Conservation (phyloP, 345 rosid species). For the sweet orange (Citrus sinensis) region DNA sequence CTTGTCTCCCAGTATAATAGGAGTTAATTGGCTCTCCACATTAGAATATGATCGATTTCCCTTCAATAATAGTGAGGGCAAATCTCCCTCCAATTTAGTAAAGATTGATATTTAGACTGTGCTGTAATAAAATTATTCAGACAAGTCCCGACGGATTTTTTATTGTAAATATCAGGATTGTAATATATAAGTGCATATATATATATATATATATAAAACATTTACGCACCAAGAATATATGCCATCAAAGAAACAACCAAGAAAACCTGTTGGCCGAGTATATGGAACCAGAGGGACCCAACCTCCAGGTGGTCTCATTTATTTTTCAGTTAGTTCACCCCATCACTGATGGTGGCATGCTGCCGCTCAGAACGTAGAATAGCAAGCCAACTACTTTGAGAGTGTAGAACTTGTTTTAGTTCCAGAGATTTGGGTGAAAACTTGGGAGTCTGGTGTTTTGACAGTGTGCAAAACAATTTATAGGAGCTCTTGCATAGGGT, state of each 20-base stretch:
- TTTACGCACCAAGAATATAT: constrained; percentile 25
- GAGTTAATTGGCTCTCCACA: no score
- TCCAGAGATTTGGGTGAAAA: not conserved
- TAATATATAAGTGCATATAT: no score
- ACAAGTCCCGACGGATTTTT: no score
- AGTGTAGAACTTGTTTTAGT: not conserved
- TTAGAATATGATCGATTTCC: accelerated
- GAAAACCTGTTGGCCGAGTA: constrained; percentile 3
- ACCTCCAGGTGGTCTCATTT: constrained; percentile 2
- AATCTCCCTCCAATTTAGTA: accelerated
- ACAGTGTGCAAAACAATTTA: no score
- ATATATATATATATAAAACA: no score
- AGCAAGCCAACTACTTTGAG: not conserved
- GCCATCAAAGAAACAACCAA: constrained; percentile 22
- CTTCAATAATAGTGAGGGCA: no score
- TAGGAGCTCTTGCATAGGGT: not conserved
- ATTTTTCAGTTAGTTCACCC: not conserved
- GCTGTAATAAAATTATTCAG: no score
- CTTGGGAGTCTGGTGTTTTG: not conserved
- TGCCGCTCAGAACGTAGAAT: not conserved
- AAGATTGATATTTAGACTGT: no score
- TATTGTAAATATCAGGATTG: no score
- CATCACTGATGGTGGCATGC: not conserved
- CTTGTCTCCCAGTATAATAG: accelerated
- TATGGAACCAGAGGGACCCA: constrained; percentile 7